Base-by-base conservation (phyloP, 1,139 yeast genomes). In the Debaryomycetaceae sp. region DNA sequence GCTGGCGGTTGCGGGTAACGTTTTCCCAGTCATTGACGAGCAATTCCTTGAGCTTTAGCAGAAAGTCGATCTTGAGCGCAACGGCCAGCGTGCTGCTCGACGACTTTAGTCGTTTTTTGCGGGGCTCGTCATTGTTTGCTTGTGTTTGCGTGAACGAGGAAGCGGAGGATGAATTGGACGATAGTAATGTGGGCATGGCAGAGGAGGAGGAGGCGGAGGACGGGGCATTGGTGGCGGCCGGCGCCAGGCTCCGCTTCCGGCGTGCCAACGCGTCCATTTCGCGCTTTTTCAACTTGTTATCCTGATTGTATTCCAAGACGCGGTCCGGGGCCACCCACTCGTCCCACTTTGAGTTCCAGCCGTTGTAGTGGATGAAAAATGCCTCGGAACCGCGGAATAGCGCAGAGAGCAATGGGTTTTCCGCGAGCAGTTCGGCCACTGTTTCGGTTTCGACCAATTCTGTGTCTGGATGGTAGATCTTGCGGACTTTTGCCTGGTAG, bases 311-410 rank as follows among this genome's bases (percentile, higher is more conserved):
- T 38, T 73, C 78, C 47, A 83, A 58, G 8, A 87, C 68, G 25
- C 97, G 60, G 29, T 73, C 77, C 7, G 56, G 53, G 1, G 73
- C 68, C 1, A 90, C 93, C 98, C 98, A 90, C 51, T 90, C 98
- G 49, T 90, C 97, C 96, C 96, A 87, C 37, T 87, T 77, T 14
- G 77, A 56, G 45, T 86, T 90, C 98, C 98, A 90, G 2, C 98
- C 97, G 44, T 78, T 82, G 54, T 90, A 90, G 49, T 90, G 98
- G 7, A 90, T 73, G 39, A 63, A 77, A 51, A 73, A 87, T 32
- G 76, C 65, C 32, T 59, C 50, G 30, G 55, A 44, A 18, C 49
- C 51, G 23, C 68, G 46, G 3, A 59, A 66, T 12, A 48, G 55
- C 8, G 23, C 26, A 14, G 34, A 33, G 27, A 41, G 40, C 23